Conservation (phyloP, 2,329 filamentous ascomycete genomes). For the Aspergillus persii region DNA sequence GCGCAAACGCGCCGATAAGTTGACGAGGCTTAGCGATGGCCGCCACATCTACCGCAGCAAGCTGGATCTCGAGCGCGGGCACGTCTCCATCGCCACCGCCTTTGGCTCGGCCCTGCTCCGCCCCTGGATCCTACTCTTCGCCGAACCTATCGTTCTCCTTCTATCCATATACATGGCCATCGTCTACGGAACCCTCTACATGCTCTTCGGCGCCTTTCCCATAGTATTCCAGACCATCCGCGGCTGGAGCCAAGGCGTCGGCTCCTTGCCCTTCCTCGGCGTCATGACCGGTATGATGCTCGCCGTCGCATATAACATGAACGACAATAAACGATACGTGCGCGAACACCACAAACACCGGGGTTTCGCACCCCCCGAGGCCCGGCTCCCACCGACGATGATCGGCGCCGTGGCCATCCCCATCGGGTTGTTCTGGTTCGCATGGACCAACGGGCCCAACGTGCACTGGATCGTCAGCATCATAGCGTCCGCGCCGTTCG, state of each 20-base stretch:
- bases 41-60: slow-evolving; percentile 48
- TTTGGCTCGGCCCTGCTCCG: slow-evolving; percentile 49
- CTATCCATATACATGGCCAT: slow-evolving; percentile 52
- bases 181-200: slow-evolving; percentile 53
- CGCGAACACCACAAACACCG: slow-evolving; percentile 44
- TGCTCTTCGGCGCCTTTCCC: slow-evolving; percentile 53
- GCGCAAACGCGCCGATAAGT: slow-evolving; percentile 47
- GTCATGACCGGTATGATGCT: slow-evolving; percentile 44
- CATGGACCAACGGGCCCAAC: slow-evolving; percentile 54
- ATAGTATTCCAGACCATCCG: slow-evolving; percentile 49
- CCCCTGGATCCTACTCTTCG: slow-evolving; percentile 49
- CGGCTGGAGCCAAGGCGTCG: slow-evolving; percentile 48
- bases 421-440: slow-evolving; percentile 59
- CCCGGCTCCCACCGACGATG: slow-evolving; percentile 52
- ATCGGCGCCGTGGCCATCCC: slow-evolving; percentile 53
- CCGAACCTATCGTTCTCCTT: slow-evolving; percentile 52
- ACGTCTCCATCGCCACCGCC: slow-evolving; percentile 36
- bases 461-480: slow-evolving; percentile 34
- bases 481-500: slow-evolving; percentile 30
- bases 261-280: slow-evolving; percentile 50
- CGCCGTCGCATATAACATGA: slow-evolving; percentile 42
- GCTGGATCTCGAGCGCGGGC: slow-evolving; percentile 42
- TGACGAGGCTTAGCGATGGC: slow-evolving; percentile 44
- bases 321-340: slow-evolving; percentile 42
- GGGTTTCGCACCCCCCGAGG: slow-evolving; percentile 62